These are phyloP conservation scores for Codiaeum variegatum DNA, from an alignment of 441 rosid species.

Conservation along the genomic window DNA sequence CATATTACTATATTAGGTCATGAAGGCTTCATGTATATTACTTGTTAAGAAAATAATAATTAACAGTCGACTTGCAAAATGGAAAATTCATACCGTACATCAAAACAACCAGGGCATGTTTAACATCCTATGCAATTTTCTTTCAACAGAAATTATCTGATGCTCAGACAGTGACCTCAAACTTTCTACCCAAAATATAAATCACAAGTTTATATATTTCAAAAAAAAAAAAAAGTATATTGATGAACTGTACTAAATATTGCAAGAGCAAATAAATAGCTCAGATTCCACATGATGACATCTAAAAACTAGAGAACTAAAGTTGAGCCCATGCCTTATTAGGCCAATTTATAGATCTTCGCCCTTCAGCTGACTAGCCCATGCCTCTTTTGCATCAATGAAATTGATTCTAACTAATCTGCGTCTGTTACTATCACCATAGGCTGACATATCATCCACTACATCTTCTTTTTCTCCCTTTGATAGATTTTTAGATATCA, in stretches of 20 bases:
- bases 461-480: constrained; percentile 87
- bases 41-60: constrained; percentile 33
- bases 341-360: constrained; percentile 82
- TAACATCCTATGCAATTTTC: constrained; percentile 5
- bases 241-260: background rate
- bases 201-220: background rate
- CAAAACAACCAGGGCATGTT: constrained; percentile 1
- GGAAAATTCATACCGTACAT: constrained; percentile 18
- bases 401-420: constrained; percentile 82
- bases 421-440: constrained; percentile 52
- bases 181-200: background rate
- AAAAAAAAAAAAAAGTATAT: background rate
- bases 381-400: constrained; percentile 87
- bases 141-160: constrained; percentile 3
- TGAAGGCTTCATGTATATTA: constrained; percentile 75
- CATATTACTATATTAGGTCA: constrained; percentile 90
- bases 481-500: constrained; percentile 88
- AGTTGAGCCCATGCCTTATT: constrained; percentile 62
- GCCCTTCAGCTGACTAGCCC: constrained; percentile 85
- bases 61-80: constrained; percentile 12
- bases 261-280: constrained; percentile 16
- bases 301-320: constrained; percentile 21
- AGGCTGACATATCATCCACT: constrained; percentile 47
- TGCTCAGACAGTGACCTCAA: constrained; percentile 9
- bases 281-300: constrained; percentile 12